Base-by-base conservation (phyloP, 208 protist genomes). In the Trichomonas gallinae region DNA sequence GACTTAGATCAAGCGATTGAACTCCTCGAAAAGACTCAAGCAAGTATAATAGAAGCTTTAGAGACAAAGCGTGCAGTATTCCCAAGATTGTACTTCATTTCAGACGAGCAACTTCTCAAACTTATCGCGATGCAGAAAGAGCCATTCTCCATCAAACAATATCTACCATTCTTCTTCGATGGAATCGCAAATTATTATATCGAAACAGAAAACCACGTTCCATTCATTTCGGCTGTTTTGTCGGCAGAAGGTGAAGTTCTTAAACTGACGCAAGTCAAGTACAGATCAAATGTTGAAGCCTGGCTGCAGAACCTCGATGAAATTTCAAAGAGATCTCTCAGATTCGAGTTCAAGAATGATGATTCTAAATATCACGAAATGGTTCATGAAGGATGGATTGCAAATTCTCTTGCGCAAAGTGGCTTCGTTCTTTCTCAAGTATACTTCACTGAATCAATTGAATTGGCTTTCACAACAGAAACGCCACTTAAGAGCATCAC, bases 401-500 rank as follows among this genome's bases (percentile, higher is more conserved):
- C 98, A 96, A 97, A 98, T n/a, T 98, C 98, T 96, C 98, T 98
- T 36, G 98, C 98, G 31, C 98, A 99, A 97, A 98, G 98, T 96
- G 98, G 99, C 96, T 98, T 99, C 97, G 98, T 98, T 3, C 98
- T 98, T 26, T 98, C 98, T 96, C 98, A 99, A 98, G 98, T 99
- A 40, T 96, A 98, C 49, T 99, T 98, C 98, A 99, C 98, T 0
- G 97, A 97, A 46, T 97, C 99, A 96, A 98, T 99, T 36, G 98
- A 99, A 96, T 96, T 97, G 13, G 98, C 98, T 45, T 98, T 99
- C 96, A 96, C 96, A n/a, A 45, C 97, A 34, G 96, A 99, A 96
- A 98, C 98, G 72, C 99, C 99, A 97, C 98, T 99, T 97, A 98
- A 98, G 96, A 99, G 99, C 82, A 98, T 99, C 97, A 99, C 99